phyloP scores from a whole-genome alignment of 768 basidiomycete species.

The Astraeus odoratus region DNA sequence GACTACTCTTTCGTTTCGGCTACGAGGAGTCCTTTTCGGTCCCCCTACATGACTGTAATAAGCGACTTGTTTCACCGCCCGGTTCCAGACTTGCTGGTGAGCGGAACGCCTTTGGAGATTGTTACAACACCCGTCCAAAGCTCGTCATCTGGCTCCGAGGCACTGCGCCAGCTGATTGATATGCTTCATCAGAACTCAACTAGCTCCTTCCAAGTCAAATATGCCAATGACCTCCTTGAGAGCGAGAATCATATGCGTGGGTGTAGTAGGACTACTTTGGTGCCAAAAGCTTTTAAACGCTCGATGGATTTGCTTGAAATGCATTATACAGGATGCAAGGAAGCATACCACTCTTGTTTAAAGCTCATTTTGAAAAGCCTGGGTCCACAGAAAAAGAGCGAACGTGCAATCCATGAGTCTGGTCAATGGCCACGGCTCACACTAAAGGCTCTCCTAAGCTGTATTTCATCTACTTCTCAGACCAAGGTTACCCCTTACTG shows the following conservation, averaged over 20 bases:
- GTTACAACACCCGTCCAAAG: not conserved
- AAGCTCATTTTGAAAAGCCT: slow-evolving; percentile 2
- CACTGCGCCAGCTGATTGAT: not conserved
- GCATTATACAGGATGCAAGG: slow-evolving; percentile 3
- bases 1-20: slow-evolving; percentile 3
- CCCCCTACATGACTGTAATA: too few relatives aligned
- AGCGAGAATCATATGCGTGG: slow-evolving; percentile 6
- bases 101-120: too few relatives aligned
- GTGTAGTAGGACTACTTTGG: not conserved
- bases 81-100: too few relatives aligned
- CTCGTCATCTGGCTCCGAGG: not conserved
- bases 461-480: slow-evolving; percentile 19
- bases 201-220: slow-evolving; percentile 4
- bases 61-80: too few relatives aligned
- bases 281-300: not conserved
- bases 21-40: not conserved
- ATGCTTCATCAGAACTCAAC: not conserved
- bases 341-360: not conserved
- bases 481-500: slow-evolving; percentile 16
- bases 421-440: slow-evolving; percentile 32
- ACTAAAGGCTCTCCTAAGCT: slow-evolving; percentile 20
- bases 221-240: slow-evolving; percentile 4
- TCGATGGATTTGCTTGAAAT: not conserved
- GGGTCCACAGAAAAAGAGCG: slow-evolving; percentile 9
- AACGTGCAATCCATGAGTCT: slow-evolving; percentile 9